phyloP scores from a whole-genome alignment of 208 protist genomes.

The Wallacemonas sp. region DNA sequence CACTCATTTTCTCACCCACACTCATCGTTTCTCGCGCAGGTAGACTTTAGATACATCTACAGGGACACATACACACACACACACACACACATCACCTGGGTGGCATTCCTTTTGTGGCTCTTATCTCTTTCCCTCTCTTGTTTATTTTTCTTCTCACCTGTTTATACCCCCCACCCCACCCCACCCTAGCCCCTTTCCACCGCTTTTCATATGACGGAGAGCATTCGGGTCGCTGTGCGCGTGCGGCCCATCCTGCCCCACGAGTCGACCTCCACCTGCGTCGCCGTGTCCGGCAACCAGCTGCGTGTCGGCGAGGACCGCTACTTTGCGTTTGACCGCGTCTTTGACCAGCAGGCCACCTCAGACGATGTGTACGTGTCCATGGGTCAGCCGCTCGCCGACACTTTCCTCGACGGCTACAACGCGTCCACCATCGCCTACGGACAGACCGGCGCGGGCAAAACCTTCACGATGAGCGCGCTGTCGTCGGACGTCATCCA shows the following conservation, averaged over 20 bases:
- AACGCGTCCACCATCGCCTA: constrained; percentile 95
- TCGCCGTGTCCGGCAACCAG: constrained; percentile 58
- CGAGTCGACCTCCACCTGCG: constrained; percentile 59
- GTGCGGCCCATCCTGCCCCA: constrained; percentile 85
- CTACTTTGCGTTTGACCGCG: constrained; percentile 91
- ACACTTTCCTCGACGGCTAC: constrained; percentile 85
- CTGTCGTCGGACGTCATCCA: constrained; percentile 81
- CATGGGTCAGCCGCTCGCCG: constrained; percentile 72
- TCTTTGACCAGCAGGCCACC: constrained; percentile 69
- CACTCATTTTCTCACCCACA: too few relatives aligned
- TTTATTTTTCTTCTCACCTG: constrained; percentile 17
- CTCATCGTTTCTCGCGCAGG: too few relatives aligned
- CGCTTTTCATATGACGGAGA: constrained; percentile 48
- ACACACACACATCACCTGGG: constrained; percentile 15
- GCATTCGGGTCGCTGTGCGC: constrained; percentile 83
- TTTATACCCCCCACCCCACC: not conserved
- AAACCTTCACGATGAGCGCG: constrained; percentile 94
- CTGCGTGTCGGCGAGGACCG: constrained; percentile 83
- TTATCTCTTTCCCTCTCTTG: too few relatives aligned
- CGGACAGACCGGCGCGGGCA: constrained; percentile 95
- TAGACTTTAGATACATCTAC: too few relatives aligned
- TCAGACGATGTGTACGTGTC: constrained; percentile 76
- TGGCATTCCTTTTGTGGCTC: constrained; percentile 18
- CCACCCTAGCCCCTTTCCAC: not conserved
- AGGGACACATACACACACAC: constrained; percentile 18